Conservation (phyloP, 1,284 basidiomycete genomes). For the Cryptococcus sp. region DNA sequence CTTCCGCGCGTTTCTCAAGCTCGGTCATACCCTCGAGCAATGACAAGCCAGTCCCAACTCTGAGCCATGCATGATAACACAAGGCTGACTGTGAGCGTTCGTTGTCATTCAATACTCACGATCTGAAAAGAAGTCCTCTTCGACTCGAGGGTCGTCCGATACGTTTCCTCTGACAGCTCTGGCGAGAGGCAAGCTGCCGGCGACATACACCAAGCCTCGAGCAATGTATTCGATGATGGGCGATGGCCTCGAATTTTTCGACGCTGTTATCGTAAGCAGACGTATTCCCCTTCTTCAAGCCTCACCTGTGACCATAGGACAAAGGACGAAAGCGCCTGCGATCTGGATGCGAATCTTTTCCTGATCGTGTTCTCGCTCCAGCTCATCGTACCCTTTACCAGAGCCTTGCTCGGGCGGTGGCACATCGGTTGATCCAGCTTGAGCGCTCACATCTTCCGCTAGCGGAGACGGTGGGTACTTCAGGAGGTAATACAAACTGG, state of each 20-base stretch:
- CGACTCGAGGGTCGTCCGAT: constrained; percentile 58
- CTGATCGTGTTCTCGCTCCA: constrained; percentile 19
- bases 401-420: constrained; percentile 17
- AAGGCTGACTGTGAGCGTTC: constrained; percentile 39
- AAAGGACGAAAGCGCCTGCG: constrained; percentile 53
- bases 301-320: constrained; percentile 56
- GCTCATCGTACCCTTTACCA: constrained; percentile 28
- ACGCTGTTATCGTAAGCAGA: constrained; percentile 24
- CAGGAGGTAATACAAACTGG: constrained; percentile 45
- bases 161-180: constrained; percentile 55
- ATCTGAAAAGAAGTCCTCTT: constrained; percentile 52
- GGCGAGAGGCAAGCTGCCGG: constrained; percentile 54
- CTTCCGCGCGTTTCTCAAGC: constrained; percentile 45
- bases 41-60: constrained; percentile 56
- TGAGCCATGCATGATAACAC: constrained; percentile 56
- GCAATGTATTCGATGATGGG: constrained; percentile 50
- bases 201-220: constrained; percentile 49
- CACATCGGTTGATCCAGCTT: constrained; percentile 16
- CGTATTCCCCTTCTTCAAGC: neutral
- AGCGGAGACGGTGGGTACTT: constrained; percentile 45
- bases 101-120: constrained; percentile 34
- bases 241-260: constrained; percentile 52
- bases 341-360: constrained; percentile 37
- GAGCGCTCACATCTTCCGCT: constrained; percentile 19
- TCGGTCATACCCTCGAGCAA: constrained; percentile 54